Evolutionary conservation across 306 rosid species (phyloP).

Genomic region (Lagenaria siceraria): DNA sequence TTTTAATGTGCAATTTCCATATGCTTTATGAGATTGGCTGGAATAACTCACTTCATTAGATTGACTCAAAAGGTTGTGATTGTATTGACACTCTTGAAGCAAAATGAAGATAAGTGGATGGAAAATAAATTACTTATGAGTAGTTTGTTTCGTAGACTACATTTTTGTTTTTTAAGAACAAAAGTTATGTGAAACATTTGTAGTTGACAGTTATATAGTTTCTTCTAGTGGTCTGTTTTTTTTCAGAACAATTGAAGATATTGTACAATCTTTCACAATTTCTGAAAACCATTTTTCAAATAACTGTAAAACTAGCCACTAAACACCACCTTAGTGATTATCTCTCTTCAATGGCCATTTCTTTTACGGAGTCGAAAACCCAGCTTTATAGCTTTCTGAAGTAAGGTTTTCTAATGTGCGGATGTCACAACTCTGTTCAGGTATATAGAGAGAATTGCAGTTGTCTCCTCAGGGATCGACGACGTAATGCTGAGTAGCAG

Average conservation of each 20-base stretch:
- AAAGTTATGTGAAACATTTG: not conserved
- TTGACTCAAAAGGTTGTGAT: not conserved
- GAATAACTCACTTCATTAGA: not conserved
- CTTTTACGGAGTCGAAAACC: not conserved
- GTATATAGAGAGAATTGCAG: constrained; percentile 83
- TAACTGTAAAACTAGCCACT: not conserved
- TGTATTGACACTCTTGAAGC: not conserved
- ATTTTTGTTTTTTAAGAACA: not conserved
- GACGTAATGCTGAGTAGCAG: constrained; percentile 23
- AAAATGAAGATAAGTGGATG: not conserved
- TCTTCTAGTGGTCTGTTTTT: not conserved
- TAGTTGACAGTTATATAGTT: not conserved
- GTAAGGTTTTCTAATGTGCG: too few species aligned
- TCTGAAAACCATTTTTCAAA: not conserved
- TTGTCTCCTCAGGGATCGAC: constrained; percentile 48
- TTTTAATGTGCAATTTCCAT: not conserved
- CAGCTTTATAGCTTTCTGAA: not conserved
- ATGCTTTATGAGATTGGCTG: not conserved
- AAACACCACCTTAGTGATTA: not conserved
- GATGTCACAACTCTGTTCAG: constrained; percentile 27
- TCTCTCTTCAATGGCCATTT: not conserved
- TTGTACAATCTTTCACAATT: not conserved
- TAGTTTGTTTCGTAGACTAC: not conserved
- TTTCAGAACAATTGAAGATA: not conserved
- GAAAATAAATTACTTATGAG: not conserved